These are phyloP conservation scores for Canna indica DNA, from an alignment of 176 grass and related monocot species.

Conservation along the genomic window DNA sequence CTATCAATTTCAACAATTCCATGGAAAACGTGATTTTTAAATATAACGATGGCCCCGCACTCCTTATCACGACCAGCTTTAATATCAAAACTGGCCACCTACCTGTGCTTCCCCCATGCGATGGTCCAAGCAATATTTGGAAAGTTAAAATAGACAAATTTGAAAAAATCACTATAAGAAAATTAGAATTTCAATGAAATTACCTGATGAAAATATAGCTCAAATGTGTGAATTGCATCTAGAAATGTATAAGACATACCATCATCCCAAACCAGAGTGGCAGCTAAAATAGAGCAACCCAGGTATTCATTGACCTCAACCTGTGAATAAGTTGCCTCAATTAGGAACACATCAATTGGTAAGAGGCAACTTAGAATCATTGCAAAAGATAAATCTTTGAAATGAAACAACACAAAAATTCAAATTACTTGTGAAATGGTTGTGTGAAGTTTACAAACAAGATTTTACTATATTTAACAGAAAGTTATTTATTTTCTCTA, in stretches of 20 bases:
- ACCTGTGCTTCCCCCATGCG: too few species aligned
- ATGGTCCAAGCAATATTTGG: neutral
- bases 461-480: too few species aligned
- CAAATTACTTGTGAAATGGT: neutral
- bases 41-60: too few species aligned
- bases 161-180: neutral
- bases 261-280: constrained; percentile 91
- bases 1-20: neutral
- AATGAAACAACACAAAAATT: neutral
- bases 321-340: constrained; percentile 37
- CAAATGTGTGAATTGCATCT: constrained; percentile 43
- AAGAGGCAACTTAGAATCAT: constrained; percentile 21
- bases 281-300: constrained; percentile 57
- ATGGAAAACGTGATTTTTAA: neutral
- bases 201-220: constrained; percentile 68
- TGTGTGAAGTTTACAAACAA: too few species aligned
- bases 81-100: too few species aligned
- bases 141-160: neutral
- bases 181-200: constrained; percentile 8
- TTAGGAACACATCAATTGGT: constrained; percentile 25
- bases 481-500: too few species aligned
- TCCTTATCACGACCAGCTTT: too few species aligned
- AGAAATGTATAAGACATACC: constrained; percentile 49
- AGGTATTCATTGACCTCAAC: constrained; percentile 58
- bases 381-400: constrained; percentile 18